A percentile compares a stretch with the other conserved stretches of the same genome.
These are phyloP conservation scores for Dactylellina cionopaga DNA, from an alignment of 2,329 filamentous ascomycete genomes.

Conservation along the genomic window DNA sequence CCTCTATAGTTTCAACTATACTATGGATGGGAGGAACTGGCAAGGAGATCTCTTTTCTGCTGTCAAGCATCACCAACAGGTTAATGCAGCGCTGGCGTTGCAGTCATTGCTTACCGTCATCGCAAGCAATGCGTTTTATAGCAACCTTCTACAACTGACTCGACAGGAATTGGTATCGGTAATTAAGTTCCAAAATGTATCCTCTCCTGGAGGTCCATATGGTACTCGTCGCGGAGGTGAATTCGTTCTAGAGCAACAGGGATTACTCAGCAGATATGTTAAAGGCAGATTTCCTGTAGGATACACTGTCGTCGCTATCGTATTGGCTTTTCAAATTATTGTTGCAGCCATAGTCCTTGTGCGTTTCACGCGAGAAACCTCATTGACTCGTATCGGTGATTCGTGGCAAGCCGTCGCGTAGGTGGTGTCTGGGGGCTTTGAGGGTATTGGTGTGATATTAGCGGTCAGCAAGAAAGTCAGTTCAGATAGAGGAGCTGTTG, in stretches of 20 bases:
- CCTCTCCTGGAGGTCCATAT: conserved; percentile 6
- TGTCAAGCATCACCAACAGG: not conserved
- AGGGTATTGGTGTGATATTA: not conserved
- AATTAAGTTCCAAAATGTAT: not conserved
- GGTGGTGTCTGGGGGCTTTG: not conserved
- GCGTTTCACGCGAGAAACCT: conserved; percentile 1
- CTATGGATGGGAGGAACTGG: not conserved
- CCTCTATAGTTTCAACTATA: not conserved
- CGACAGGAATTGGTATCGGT: not conserved
- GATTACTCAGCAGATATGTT: not conserved
- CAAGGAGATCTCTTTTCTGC: not conserved
- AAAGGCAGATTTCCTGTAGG: not conserved
- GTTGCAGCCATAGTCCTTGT: not conserved
- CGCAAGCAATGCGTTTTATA: conserved; percentile 4
- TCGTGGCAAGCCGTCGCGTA: conserved; percentile 15
- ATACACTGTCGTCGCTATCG: not conserved
- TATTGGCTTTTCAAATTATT: conserved; percentile 7
- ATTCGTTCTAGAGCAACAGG: not conserved
- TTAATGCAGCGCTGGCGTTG: not conserved
- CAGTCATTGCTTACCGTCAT: conserved; percentile 4
- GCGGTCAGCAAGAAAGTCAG: not conserved
- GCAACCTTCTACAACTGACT: not conserved
- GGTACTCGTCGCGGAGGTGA: not conserved
- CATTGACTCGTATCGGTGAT: conserved; percentile 8
- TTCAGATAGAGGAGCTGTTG: conserved; percentile 2